Percentiles rank a stretch among this genome's conserved stretches.
phyloP scores from a whole-genome alignment of 768 basidiomycete genomes.

The Tricholoma sp. region DNA sequence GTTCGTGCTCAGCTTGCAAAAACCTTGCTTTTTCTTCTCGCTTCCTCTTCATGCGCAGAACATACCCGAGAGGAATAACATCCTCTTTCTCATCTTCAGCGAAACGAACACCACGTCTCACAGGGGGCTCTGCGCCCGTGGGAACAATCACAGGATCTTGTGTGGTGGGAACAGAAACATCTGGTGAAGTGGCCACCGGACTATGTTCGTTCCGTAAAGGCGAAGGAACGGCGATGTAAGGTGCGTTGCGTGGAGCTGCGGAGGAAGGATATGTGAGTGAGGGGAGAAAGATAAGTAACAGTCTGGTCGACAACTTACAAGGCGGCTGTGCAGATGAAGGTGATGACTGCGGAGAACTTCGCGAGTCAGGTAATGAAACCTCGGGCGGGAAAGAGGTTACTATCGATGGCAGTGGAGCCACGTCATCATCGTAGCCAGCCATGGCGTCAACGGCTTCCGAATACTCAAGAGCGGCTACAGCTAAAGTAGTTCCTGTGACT shows the following conservation, averaged over 20 bases:
- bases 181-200: conserved; percentile 8
- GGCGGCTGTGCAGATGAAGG: conserved; percentile 5
- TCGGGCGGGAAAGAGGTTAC: conserved; percentile 8
- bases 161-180: conserved; percentile 6
- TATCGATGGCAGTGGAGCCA: conserved; percentile 11
- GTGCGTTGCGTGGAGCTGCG: conserved; percentile 24
- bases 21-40: conserved; percentile 70
- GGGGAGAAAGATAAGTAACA: not conserved
- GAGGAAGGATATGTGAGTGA: conserved; percentile 10
- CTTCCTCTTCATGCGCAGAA: conserved; percentile 67
- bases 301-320: conserved; percentile 10
- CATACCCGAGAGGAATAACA: conserved; percentile 60
- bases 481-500: conserved; percentile 45
- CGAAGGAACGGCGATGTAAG: conserved; percentile 42
- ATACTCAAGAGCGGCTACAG: conserved; percentile 69
- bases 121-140: conserved; percentile 16
- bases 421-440: conserved; percentile 40
- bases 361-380: conserved; percentile 9
- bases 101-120: conserved; percentile 60
- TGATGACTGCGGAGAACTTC: not conserved
- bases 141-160: conserved; percentile 5
- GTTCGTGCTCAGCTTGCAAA: conserved; percentile 53
- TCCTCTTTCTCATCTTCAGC: conserved; percentile 66
- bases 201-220: conserved; percentile 41
- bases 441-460: conserved; percentile 63